Evolutionary conservation across 164 flowering plant genomes (phyloP), one percentile per base, ranked within the genome.

Genomic region (Magnolia kwangsiensis): DNA sequence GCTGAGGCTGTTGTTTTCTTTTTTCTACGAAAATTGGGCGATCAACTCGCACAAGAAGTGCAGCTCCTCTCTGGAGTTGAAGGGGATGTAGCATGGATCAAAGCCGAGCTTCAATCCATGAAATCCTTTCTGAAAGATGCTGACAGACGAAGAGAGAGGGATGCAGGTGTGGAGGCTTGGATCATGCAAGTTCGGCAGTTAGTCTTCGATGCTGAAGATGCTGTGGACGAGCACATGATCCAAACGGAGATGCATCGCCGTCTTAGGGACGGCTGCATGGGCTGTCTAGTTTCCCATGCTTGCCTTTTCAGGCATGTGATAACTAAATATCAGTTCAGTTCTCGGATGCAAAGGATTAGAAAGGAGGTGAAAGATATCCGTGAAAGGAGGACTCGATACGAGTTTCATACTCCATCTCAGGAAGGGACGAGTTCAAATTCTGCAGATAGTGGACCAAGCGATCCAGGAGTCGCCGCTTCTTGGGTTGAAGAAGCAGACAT

Each of bases 401-500:
- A 27, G 29, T 27, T 27, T 27, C 29, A 27, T 27, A 27, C 29
- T 27, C 29, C 29, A 1, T 27, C 29, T 27, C 29, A 27, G 29
- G 29, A 27, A 27, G 45, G 37, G 7, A 51, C 7, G 7, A 71
- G 19, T 50, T 71, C 61, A 21, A 24, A 7, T 51, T 7, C 61
- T 51, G 31, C 8, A 4, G 72, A 70, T 31, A 23, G 50, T 8
- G 50, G 59, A 37, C 50, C 45, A 37, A 27, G 29, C 29, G 8
- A 9, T 21, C 59, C n/a, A 50, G 74, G 61, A 5, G 63, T 13
- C 0, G 61, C 74, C 20, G 27, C 63, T n/a, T 63, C 74, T 50
- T 71, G 21, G 63, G 51, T 70, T 7, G 72, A 71, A 23, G 74
- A 71, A 71, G 63, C 23, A 11, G 74, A 71, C 27, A 71, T 71